Conservation (phyloP, 192 early-diverging fungal species). For the Coemansia sp. region DNA sequence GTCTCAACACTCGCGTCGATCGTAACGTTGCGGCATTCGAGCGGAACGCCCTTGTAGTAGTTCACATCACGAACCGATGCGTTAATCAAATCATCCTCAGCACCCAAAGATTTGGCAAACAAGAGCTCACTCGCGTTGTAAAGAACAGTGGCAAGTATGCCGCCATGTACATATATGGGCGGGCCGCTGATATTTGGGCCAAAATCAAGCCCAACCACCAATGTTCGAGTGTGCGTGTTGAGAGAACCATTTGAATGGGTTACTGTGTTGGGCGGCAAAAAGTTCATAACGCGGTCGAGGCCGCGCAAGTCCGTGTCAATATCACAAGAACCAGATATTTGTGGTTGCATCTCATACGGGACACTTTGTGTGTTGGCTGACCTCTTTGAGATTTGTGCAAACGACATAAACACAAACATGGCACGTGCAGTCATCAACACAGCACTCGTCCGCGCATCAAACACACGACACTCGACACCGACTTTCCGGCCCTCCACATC, state of each 20-base stretch:
- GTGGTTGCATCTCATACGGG: not conserved
- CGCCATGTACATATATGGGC: constrained; percentile 36
- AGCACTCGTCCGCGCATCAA: constrained; percentile 17
- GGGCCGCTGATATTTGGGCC: constrained; percentile 15
- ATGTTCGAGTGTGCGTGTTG: not conserved
- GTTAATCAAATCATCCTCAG: not conserved
- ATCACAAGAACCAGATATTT: not conserved
- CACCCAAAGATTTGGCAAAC: constrained; percentile 2
- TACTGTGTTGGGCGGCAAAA: constrained; percentile 13
- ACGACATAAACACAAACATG: constrained; percentile 21
- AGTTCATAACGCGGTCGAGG: constrained; percentile 27
- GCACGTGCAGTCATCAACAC: constrained; percentile 15
- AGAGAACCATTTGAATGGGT: constrained; percentile 13
- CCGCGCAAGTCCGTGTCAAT: constrained; percentile 1
- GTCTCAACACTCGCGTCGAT: constrained; percentile 22
- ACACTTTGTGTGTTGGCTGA: not conserved
- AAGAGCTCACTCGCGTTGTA: constrained; percentile 26
- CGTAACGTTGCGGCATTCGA: constrained; percentile 9
- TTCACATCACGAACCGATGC: constrained; percentile 17
- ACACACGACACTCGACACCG: constrained; percentile 22
- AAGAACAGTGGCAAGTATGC: constrained; percentile 30
- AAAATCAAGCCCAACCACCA: constrained; percentile 21
- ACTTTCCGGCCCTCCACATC: constrained; percentile 11
- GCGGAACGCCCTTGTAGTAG: constrained; percentile 22
- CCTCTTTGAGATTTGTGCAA: not conserved